Conservation (phyloP, 768 basidiomycete species). For the Phylloporus sp. region DNA sequence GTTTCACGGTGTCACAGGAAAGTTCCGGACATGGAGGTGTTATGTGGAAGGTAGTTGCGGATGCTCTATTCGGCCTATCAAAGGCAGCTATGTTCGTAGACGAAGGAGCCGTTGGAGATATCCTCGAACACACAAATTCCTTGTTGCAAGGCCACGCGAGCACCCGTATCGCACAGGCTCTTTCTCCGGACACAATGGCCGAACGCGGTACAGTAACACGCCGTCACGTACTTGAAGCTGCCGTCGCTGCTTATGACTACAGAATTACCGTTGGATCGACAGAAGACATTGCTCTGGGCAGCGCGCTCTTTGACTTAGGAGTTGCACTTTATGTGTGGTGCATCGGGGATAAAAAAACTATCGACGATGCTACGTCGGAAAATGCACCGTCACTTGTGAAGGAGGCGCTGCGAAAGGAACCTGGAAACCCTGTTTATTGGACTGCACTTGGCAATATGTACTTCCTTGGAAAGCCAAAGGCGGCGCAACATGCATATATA, state of each 20-base stretch:
- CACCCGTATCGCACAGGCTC: conserved; percentile 38
- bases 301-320: conserved; percentile 73
- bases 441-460: conserved; percentile 70
- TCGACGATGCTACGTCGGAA: conserved; percentile 30
- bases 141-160: conserved; percentile 38
- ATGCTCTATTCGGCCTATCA: conserved; percentile 68
- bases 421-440: conserved; percentile 75
- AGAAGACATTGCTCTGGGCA: conserved; percentile 45
- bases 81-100: conserved; percentile 46
- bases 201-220: conserved; percentile 26
- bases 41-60: conserved; percentile 81
- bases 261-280: conserved; percentile 53
- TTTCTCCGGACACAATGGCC: conserved; percentile 31
- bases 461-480: conserved; percentile 60
- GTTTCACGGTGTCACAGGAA: conserved; percentile 44
- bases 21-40: conserved; percentile 62
- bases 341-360: conserved; percentile 22
- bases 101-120: conserved; percentile 33
- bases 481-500: conserved; percentile 89
- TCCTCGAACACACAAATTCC: conserved; percentile 33
- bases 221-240: conserved; percentile 42
- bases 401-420: conserved; percentile 68
- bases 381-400: conserved; percentile 53
- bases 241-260: conserved; percentile 57
- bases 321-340: conserved; percentile 52